Percentiles rank a stretch among this genome's conserved stretches.
Conservation (phyloP, 352 stramenopile species). For the Blastocystis hominis region DNA sequence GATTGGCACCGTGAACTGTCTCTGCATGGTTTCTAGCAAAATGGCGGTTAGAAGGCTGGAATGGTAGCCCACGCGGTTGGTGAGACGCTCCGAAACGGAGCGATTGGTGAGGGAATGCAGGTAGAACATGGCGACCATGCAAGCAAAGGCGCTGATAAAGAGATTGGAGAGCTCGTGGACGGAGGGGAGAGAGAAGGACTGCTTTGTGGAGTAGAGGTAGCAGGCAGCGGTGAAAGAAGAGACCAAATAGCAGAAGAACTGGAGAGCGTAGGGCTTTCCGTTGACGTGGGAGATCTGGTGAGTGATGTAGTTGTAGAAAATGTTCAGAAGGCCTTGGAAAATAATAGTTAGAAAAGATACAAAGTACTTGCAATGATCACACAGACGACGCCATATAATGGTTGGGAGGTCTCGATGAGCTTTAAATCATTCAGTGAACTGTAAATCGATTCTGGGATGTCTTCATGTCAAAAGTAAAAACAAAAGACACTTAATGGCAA, state of each 20-base stretch:
- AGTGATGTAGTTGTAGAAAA: slow-evolving; percentile 42
- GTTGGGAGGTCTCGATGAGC: background rate
- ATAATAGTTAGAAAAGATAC: background rate
- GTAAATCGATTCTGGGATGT: slow-evolving; percentile 12
- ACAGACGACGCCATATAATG: background rate
- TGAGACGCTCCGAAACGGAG: background rate
- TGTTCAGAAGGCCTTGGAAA: slow-evolving; percentile 15
- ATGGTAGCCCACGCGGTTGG: background rate
- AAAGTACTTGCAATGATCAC: background rate
- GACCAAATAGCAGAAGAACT: background rate
- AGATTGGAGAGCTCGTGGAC: background rate
- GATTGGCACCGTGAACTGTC: background rate
- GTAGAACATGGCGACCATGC: slow-evolving; percentile 28
- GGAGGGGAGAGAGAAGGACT: background rate
- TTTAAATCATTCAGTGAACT: slow-evolving; percentile 15
- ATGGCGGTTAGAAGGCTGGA: background rate
- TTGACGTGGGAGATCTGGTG: slow-evolving; percentile 27
- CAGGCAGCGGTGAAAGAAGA: background rate
- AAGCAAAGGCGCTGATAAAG: background rate
- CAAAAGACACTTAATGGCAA: background rate
- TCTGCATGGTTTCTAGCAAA: background rate
- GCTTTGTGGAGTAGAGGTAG: background rate
- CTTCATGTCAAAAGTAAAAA: background rate
- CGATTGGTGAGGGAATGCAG: background rate
- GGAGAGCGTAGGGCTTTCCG: background rate